Percentiles rank a stretch among this genome's conserved stretches.
phyloP scores from a whole-genome alignment of 1,284 basidiomycete genomes.

The Malassezia pachydermatis region DNA sequence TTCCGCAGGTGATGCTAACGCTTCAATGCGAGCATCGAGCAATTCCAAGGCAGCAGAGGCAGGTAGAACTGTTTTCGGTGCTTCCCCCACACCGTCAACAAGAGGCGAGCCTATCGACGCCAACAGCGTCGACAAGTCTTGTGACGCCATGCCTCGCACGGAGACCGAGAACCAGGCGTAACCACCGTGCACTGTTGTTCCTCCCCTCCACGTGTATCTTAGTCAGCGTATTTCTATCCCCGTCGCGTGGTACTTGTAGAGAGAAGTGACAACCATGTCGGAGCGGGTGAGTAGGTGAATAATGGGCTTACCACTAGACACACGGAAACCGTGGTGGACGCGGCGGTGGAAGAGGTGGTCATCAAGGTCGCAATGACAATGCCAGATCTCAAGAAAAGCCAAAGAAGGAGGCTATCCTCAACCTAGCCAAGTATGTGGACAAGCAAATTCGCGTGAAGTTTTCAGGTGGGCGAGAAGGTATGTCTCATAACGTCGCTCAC shows the following conservation, averaged over 20 bases:
- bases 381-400: conserved; percentile 61
- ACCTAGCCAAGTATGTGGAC: conserved; percentile 86
- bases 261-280: conserved; percentile 12
- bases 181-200: neutral
- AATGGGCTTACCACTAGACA: no score
- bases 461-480: conserved; percentile 87
- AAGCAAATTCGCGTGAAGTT: conserved; percentile 90
- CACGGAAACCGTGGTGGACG: conserved; percentile 1
- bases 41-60: conserved; percentile 9
- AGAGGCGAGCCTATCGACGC: conserved; percentile 17
- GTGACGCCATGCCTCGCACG: conserved; percentile 5
- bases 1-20: neutral
- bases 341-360: conserved; percentile 14
- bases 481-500: conserved; percentile 21
- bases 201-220: neutral
- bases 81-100: neutral
- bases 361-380: conserved; percentile 7
- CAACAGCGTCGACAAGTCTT: conserved; percentile 12
- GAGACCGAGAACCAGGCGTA: neutral
- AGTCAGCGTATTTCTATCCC: conserved; percentile 6
- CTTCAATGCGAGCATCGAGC: conserved; percentile 9
- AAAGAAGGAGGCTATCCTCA: conserved; percentile 87
- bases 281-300: conserved; percentile 18
- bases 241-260: neutral
- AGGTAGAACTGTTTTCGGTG: neutral